Conservation (phyloP, 2,329 filamentous ascomycete genomes). For the Apiospora arundinis region DNA sequence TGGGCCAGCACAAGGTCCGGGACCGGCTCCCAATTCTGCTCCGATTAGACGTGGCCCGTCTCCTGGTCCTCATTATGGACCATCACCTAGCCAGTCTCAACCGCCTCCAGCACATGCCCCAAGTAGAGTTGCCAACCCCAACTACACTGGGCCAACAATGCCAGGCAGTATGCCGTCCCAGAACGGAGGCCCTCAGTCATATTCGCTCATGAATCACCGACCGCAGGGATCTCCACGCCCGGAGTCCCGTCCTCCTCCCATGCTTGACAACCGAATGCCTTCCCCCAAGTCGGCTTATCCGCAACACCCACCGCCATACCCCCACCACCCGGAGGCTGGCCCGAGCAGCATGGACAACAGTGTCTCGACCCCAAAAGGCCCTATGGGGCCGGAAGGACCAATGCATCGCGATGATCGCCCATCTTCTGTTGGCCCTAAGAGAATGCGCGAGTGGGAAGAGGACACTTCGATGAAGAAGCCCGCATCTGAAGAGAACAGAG, state of each 20-base stretch:
- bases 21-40: conserved; percentile 26
- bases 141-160: conserved; percentile 44
- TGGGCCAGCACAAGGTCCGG: background rate
- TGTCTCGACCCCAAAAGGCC: conserved; percentile 62
- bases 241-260: conserved; percentile 75
- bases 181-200: conserved; percentile 50
- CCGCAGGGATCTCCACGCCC: conserved; percentile 76
- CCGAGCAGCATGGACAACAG: conserved; percentile 71
- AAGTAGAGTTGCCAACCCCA: conserved; percentile 48
- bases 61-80: conserved; percentile 62
- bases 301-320: conserved; percentile 69
- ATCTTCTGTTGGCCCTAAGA: conserved; percentile 80
- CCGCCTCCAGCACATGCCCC: conserved; percentile 49
- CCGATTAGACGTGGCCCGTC: conserved; percentile 59
- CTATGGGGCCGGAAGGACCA: conserved; percentile 69
- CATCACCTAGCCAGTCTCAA: conserved; percentile 53
- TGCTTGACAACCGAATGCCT: conserved; percentile 84
- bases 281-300: conserved; percentile 90
- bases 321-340: conserved; percentile 71
- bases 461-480: conserved; percentile 82
- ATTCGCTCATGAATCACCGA: conserved; percentile 73
- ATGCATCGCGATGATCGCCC: conserved; percentile 76
- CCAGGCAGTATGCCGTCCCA: conserved; percentile 46
- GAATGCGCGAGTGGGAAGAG: conserved; percentile 91
- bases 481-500: conserved; percentile 85